Conservation (phyloP, 2,329 filamentous ascomycete species). For the Rosellinia necatrix region DNA sequence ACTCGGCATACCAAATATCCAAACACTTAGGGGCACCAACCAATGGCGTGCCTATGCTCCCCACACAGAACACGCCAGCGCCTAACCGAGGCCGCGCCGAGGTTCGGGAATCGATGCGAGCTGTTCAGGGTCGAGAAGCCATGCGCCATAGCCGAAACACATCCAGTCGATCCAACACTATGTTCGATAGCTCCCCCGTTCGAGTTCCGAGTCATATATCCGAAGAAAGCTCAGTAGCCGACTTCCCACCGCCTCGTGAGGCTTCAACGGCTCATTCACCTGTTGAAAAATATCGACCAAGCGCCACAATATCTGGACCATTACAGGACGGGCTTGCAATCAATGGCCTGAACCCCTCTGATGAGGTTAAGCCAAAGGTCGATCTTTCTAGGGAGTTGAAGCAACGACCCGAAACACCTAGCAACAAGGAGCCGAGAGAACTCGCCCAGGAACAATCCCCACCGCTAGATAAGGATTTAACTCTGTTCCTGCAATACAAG, state of each 20-base stretch:
- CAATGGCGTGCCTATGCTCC: slow-evolving; percentile 84
- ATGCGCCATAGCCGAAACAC: slow-evolving; percentile 54
- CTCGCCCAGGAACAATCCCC: slow-evolving; percentile 69
- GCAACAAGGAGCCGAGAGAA: slow-evolving; percentile 56
- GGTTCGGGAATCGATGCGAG: slow-evolving; percentile 80
- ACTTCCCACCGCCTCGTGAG: slow-evolving; percentile 36
- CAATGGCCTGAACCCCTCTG: slow-evolving; percentile 39
- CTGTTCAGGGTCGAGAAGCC: slow-evolving; percentile 60
- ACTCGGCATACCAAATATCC: slow-evolving; percentile 95
- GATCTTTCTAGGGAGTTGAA: slow-evolving; percentile 30
- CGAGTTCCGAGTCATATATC: slow-evolving; percentile 64
- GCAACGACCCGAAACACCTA: slow-evolving; percentile 43
- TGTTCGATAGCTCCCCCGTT: slow-evolving; percentile 63
- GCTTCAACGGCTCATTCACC: slow-evolving; percentile 61
- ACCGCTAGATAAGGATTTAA: slow-evolving; percentile 81
- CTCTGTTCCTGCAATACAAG: slow-evolving; percentile 93
- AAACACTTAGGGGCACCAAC: slow-evolving; percentile 85
- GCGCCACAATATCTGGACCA: slow-evolving; percentile 64
- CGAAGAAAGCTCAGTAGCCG: slow-evolving; percentile 57
- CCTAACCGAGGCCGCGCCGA: slow-evolving; percentile 83
- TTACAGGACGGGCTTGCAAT: slow-evolving; percentile 54
- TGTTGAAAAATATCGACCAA: slow-evolving; percentile 66
- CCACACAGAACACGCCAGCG: slow-evolving; percentile 78
- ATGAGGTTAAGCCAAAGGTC: slow-evolving; percentile 33
- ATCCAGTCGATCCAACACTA: slow-evolving; percentile 50